Evolutionary conservation across 208 protist genomes (phyloP).

Genomic region (Trypanosoma brucei): DNA sequence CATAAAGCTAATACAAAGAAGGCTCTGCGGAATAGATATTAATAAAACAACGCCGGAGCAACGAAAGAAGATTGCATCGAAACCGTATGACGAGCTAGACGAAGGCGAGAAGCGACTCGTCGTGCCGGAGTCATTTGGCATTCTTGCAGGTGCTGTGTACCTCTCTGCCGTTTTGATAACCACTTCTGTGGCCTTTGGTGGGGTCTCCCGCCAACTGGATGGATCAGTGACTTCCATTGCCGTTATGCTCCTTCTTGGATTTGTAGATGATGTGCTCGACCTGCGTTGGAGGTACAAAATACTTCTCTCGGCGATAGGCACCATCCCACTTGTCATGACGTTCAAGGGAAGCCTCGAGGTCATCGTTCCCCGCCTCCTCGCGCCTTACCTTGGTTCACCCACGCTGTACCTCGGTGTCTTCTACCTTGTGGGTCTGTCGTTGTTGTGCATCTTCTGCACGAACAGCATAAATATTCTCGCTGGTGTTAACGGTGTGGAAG

Average conservation of each 20-base stretch:
- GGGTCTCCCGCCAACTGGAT: constrained; percentile 44
- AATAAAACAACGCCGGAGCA: constrained; percentile 90
- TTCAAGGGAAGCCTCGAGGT: constrained; percentile 91
- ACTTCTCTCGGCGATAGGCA: constrained; percentile 93
- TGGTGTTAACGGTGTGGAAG: constrained; percentile 98
- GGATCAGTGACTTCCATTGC: constrained; percentile 94
- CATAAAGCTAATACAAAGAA: constrained; percentile 64
- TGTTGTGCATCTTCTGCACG: constrained; percentile 98
- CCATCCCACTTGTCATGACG: constrained; percentile 90
- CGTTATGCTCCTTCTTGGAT: constrained; percentile 98
- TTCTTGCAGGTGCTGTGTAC: constrained; percentile 70
- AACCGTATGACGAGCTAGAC: constrained; percentile 20
- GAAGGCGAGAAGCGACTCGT: constrained; percentile 28
- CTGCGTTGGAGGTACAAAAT: constrained; percentile 98
- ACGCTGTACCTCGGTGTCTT: constrained; percentile 85
- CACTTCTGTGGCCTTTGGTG: constrained; percentile 28
- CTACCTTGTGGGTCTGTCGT: constrained; percentile 95
- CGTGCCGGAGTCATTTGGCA: constrained; percentile 77
- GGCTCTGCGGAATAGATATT: constrained; percentile 94
- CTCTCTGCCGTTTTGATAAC: constrained; percentile 60
- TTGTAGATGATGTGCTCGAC: constrained; percentile 99
- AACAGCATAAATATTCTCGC: constrained; percentile 99
- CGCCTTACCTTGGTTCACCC: constrained; percentile 20
- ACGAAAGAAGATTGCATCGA: constrained; percentile 39
- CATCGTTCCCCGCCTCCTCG: constrained; percentile 74